These are phyloP conservation scores for Tylopilus sp. DNA, from an alignment of 768 basidiomycete species.

Conservation along the genomic window DNA sequence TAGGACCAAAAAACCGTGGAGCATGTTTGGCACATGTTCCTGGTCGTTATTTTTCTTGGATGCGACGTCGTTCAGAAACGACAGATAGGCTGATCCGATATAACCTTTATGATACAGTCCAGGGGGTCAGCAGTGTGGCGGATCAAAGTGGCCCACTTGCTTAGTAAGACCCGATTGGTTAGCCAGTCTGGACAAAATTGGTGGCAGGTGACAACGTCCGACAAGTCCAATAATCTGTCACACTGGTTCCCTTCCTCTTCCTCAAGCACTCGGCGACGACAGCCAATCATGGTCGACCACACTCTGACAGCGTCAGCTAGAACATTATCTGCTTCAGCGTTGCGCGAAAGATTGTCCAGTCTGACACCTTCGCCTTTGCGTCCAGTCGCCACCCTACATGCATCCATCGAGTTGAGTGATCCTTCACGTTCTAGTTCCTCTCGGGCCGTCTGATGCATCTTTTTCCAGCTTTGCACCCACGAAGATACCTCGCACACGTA, in stretches of 20 bases:
- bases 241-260: background rate
- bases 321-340: slow-evolving; percentile 55
- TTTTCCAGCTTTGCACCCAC: slow-evolving; percentile 74
- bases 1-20: no score
- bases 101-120: no score
- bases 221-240: background rate
- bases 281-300: slow-evolving; percentile 31
- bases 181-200: no score
- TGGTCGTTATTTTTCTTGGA: no score
- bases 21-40: no score
- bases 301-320: slow-evolving; percentile 40
- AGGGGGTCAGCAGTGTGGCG: no score
- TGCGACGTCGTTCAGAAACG: no score
- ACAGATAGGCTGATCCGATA: no score
- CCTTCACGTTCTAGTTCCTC: background rate
- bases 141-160: background rate
- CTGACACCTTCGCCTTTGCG: slow-evolving; percentile 55
- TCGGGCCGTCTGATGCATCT: slow-evolving; percentile 1
- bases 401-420: slow-evolving; percentile 67
- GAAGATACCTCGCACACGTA: slow-evolving; percentile 78
- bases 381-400: slow-evolving; percentile 62
- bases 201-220: background rate
- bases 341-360: slow-evolving; percentile 61
- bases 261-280: slow-evolving; percentile 3
- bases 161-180: no score